Percentiles rank a stretch among this genome's conserved stretches.
These are phyloP conservation scores for Cutaneotrichosporon curvatum DNA, from an alignment of 1,284 basidiomycete genomes.

Conservation along the genomic window DNA sequence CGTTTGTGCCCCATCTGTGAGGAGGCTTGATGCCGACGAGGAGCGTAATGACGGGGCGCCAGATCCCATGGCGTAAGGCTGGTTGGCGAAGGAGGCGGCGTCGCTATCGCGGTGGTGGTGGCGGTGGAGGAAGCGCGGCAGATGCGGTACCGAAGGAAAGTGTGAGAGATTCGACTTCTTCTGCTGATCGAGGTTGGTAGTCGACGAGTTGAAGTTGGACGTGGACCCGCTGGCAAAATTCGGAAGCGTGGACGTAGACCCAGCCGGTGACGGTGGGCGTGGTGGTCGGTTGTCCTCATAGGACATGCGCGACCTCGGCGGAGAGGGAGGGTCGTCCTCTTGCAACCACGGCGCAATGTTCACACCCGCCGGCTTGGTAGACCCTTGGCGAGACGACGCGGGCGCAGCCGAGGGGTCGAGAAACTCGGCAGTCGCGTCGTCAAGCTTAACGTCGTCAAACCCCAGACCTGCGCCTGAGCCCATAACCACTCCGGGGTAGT, in stretches of 20 bases:
- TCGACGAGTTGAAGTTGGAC: too few species aligned
- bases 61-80: not conserved
- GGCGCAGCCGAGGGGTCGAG: constrained; percentile 22
- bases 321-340: constrained; percentile 22
- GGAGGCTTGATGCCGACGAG: constrained; percentile 6
- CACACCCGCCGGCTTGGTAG: constrained; percentile 13
- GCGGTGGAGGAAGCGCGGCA: constrained; percentile 4
- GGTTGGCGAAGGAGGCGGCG: constrained; percentile 1
- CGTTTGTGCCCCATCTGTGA: constrained; percentile 6
- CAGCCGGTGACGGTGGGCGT: not conserved
- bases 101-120: not conserved
- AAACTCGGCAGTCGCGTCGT: constrained; percentile 34
- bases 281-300: not conserved
- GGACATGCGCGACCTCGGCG: constrained; percentile 11
- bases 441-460: constrained; percentile 24
- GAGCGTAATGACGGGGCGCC: constrained; percentile 5
- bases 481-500: constrained; percentile 31
- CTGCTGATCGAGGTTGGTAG: too few species aligned
- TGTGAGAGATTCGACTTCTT: too few species aligned
- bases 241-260: not conserved
- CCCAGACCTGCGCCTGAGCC: constrained; percentile 21
- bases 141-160: not conserved
- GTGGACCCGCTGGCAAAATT: too few species aligned
- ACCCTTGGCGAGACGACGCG: not conserved
- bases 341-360: constrained; percentile 44